phyloP scores from a whole-genome alignment of 306 rosid species.

The Astragalus membranaceus region DNA sequence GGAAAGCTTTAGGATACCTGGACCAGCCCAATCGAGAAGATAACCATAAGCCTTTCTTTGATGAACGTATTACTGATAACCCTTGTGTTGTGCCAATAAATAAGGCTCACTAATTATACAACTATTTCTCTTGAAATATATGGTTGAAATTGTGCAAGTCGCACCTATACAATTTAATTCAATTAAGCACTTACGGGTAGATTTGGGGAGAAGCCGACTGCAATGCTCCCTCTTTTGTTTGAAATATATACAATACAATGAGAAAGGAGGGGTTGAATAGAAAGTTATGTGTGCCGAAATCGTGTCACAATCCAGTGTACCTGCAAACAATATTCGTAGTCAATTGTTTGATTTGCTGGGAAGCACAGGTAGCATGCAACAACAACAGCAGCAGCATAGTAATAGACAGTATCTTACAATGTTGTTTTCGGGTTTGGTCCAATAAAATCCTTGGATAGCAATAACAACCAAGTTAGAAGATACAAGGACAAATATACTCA shows the following conservation, averaged over 20 bases:
- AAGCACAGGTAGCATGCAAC: background rate
- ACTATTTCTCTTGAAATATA: no score
- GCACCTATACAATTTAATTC: no score
- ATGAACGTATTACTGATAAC: no score
- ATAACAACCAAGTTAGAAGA: constrained; percentile 69
- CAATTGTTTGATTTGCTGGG: background rate
- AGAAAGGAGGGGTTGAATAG: background rate
- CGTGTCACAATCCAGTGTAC: constrained; percentile 61
- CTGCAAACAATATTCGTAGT: constrained; percentile 29
- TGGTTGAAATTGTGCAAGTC: no score
- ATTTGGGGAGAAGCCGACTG: no score
- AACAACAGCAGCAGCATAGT: background rate
- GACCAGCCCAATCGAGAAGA: no score
- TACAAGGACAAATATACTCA: constrained; percentile 61
- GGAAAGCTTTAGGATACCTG: no score
- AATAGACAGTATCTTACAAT: constrained; percentile 49
- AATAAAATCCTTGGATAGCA: constrained; percentile 74
- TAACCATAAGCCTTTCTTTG: no score
- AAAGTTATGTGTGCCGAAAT: constrained; percentile 29
- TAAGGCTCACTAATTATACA: no score
- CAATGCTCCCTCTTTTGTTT: no score
- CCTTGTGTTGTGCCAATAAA: no score
- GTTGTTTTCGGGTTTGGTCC: constrained; percentile 55
- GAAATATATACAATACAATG: background rate
- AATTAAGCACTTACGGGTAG: no score